Conservation (phyloP, 2,329 filamentous ascomycete species). For the Aspergillus vadensis region DNA sequence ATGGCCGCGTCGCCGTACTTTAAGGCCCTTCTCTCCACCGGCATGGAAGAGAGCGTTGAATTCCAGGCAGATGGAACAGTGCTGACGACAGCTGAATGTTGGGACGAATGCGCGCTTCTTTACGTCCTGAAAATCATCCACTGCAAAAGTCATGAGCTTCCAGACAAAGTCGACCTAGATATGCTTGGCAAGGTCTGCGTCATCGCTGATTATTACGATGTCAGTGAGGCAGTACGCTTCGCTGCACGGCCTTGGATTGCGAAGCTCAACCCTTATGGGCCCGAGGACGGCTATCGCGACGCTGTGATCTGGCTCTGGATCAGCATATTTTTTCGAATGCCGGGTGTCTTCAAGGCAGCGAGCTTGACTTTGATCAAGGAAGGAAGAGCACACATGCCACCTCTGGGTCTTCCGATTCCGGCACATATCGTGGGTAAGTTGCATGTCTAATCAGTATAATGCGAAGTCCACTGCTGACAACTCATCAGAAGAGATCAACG, state of each 20-base stretch:
- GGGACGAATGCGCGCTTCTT: background rate
- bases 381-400: background rate
- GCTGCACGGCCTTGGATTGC: background rate
- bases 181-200: background rate
- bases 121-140: background rate
- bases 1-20: background rate
- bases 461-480: background rate
- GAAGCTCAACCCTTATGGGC: background rate
- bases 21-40: background rate
- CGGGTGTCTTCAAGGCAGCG: background rate
- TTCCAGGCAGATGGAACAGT: background rate
- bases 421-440: background rate
- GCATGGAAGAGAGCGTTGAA: background rate
- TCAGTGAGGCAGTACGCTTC: background rate
- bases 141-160: background rate
- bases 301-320: background rate
- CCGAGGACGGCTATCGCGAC: background rate
- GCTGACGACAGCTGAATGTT: background rate
- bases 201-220: background rate
- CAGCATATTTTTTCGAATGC: background rate
- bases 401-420: background rate
- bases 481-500: background rate
- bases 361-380: background rate
- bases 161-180: background rate
- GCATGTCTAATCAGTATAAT: rapidly evolving